Evolutionary conservation across 176 grass and related monocot species (phyloP).

Genomic region (Eleusine coracana): DNA sequence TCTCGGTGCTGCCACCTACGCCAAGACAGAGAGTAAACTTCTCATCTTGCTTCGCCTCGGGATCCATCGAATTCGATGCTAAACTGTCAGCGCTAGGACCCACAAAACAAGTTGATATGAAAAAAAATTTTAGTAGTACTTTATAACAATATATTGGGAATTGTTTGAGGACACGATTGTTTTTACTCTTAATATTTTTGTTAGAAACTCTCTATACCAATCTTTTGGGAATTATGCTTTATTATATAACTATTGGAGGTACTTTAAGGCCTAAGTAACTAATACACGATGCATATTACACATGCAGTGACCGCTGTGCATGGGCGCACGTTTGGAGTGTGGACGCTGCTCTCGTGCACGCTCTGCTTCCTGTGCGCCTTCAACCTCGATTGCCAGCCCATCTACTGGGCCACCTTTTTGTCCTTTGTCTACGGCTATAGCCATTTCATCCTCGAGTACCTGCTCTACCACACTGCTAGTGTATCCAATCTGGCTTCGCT

Average conservation of each 20-base stretch:
- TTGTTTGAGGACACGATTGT: too few relatives aligned
- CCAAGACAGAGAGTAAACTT: neutral
- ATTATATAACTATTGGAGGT: too few relatives aligned
- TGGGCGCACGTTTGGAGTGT: neutral
- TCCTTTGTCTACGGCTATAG: neutral
- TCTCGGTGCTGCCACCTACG: neutral
- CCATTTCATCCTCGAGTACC: neutral
- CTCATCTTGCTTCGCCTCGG: neutral
- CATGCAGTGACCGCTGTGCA: neutral
- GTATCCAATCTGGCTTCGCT: neutral
- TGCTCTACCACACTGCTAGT: neutral
- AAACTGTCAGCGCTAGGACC: too few relatives aligned
- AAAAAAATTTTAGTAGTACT: too few relatives aligned
- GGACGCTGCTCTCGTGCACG: neutral
- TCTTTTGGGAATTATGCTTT: too few relatives aligned
- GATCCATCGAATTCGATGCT: too few relatives aligned
- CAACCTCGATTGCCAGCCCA: neutral
- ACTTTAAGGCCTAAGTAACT: too few relatives aligned
- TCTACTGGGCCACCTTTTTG: neutral
- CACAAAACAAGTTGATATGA: too few relatives aligned
- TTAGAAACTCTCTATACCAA: too few relatives aligned
- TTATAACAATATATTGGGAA: too few relatives aligned
- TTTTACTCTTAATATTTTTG: too few relatives aligned
- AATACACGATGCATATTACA: too few relatives aligned
- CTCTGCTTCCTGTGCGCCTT: neutral